phyloP scores from a whole-genome alignment of 495 filamentous ascomycete genomes.

The Glarea lozoyensis region DNA sequence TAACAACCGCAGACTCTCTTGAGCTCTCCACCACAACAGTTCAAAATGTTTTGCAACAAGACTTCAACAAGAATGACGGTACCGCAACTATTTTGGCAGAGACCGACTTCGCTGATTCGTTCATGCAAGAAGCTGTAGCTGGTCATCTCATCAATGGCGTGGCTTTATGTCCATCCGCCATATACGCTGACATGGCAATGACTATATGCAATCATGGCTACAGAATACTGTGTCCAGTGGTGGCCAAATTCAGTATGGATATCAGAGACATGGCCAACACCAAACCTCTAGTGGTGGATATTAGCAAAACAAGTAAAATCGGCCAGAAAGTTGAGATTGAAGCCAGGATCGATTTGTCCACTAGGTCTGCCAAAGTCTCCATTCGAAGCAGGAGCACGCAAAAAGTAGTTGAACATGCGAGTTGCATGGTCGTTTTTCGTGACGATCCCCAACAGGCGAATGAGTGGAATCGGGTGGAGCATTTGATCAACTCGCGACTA shows the following conservation, averaged over 20 bases:
- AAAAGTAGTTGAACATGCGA: conserved; percentile 39
- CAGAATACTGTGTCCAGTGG: conserved; percentile 43
- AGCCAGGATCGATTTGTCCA: conserved; percentile 5
- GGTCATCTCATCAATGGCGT: conserved; percentile 64
- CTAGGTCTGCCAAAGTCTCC: conserved; percentile 3
- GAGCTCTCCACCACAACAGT: conserved; percentile 39
- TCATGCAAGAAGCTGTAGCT: conserved; percentile 49
- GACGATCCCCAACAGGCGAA: conserved; percentile 34
- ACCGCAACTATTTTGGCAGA: conserved; percentile 51
- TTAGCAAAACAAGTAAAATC: conserved; percentile 27
- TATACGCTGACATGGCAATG: conserved; percentile 73
- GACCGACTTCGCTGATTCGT: conserved; percentile 53
- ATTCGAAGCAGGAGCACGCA: conserved; percentile 6
- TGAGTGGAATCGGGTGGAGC: conserved; percentile 44
- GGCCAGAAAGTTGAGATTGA: conserved; percentile 8
- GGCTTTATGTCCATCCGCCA: conserved; percentile 41
- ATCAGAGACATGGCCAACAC: conserved; percentile 55
- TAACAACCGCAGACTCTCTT: conserved; percentile 38
- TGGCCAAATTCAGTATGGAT: conserved; percentile 44
- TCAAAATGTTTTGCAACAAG: conserved; percentile 47
- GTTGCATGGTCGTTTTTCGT: conserved; percentile 40
- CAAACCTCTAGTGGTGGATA: conserved; percentile 59
- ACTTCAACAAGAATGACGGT: conserved; percentile 42
- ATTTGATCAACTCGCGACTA: conserved; percentile 44
- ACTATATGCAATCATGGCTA: conserved; percentile 62